A percentile compares a stretch with the other conserved stretches of the same genome.
Evolutionary conservation across 345 rosid species (phyloP).

Genomic region (Rhodamnia rubescens): DNA sequence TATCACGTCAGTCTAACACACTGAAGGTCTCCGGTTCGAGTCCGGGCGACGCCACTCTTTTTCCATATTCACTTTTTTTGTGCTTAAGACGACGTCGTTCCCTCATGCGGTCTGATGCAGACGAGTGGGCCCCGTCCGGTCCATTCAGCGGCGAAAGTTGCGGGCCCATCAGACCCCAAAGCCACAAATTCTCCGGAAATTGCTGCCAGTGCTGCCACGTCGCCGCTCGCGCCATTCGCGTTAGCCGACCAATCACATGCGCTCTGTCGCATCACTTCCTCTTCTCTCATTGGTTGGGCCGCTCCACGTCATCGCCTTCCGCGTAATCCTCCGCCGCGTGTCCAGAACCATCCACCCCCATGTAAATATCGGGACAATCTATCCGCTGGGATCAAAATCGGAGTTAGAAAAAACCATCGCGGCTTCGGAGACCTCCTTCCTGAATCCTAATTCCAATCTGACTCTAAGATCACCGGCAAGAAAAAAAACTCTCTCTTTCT

Average conservation of each 20-base stretch:
- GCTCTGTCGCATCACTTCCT: background rate
- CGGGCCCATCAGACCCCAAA: background rate
- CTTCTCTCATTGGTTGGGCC: background rate
- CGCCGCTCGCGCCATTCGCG: background rate
- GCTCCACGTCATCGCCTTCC: conserved; percentile 38
- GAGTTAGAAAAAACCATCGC: background rate
- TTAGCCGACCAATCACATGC: background rate
- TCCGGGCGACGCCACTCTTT: conserved; percentile 66
- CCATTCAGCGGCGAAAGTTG: background rate
- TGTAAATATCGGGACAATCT: background rate
- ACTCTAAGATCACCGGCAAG: background rate
- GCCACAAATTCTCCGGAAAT: background rate
- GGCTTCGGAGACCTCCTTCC: background rate
- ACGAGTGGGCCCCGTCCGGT: background rate
- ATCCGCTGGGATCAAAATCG: background rate
- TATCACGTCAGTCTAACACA: conserved; percentile 98
- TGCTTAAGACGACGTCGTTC: background rate
- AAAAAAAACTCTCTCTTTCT: background rate
- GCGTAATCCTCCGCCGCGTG: background rate
- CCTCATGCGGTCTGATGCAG: background rate
- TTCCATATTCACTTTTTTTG: fast-evolving
- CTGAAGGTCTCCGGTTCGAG: conserved; percentile 96
- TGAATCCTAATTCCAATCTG: background rate
- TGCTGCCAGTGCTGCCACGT: background rate
- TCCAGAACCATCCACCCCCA: background rate